Evolutionary conservation across 768 basidiomycete genomes (phyloP), one percentile per base, ranked within the genome.

Genomic region (Tricholoma sp.): DNA sequence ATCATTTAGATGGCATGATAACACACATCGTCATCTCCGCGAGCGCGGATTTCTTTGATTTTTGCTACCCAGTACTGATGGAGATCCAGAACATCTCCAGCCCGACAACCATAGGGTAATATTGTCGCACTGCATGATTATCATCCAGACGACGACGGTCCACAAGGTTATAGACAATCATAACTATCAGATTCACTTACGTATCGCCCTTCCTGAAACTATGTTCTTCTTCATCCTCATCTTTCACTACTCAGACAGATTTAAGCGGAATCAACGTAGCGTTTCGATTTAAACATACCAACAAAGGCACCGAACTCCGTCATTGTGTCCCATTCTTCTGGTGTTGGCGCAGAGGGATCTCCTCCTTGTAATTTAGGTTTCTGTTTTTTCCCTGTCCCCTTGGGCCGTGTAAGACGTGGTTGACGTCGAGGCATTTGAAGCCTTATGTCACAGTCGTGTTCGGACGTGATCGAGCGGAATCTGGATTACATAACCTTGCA

Each of bases 61-160:
- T 66, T 71, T 0, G 65, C 83, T 1, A 84, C 73, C 83, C 83
- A 85, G 33, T 78, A 79, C 10, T 78, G 70, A n/a, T 70, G 62
- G 3, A 68, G 33, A 0, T 73, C 72, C 1, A 73, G 57, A 0
- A 55, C 15, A 2, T 66, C 58, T 0, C 63, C 69, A 3, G 71
- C 69, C 8, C 59, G 34, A 11, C 39, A 51, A 0, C 65, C 66
- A n/a, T 68, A 51, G 4, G 81, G 80, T 4, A 79, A 66, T 31
- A 84, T 66, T 8, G 74, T 69, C 1, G 70, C 79, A 1, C 82
- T 80, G 45, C 6, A 29, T 24, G 2, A 20, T 7, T 24, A 45
- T 12, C 15, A 44, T 57, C 20, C 6, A 41, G 7, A 18, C 41
- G 10, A 18, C 41, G 50, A 54, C 37, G 28, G 29, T 20, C n/a